These are phyloP conservation scores for Microdochium trichocladiopsis DNA, from an alignment of 2,329 filamentous ascomycete genomes.

Conservation along the genomic window DNA sequence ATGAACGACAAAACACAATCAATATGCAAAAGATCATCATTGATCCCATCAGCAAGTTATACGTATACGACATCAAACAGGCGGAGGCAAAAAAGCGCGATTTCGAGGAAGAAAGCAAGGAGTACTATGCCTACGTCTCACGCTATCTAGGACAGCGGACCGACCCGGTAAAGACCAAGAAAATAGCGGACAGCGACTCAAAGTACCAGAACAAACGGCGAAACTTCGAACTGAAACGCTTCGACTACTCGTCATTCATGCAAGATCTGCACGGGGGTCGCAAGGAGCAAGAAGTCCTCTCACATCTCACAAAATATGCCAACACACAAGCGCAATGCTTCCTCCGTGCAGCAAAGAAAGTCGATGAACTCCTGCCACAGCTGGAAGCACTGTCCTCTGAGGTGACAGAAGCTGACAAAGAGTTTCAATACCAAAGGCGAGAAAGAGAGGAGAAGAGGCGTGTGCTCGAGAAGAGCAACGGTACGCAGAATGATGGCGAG, in stretches of 20 bases:
- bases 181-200: slow-evolving; percentile 85
- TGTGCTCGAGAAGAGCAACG: slow-evolving; percentile 80
- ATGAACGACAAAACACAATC: slow-evolving; percentile 75
- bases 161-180: slow-evolving; percentile 96
- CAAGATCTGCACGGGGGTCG: slow-evolving; percentile 98
- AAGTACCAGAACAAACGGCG: slow-evolving; percentile 93
- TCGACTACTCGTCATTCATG: slow-evolving; percentile 99
- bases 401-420: slow-evolving; percentile 90
- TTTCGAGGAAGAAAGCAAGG: slow-evolving; percentile 97
- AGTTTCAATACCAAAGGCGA: slow-evolving; percentile 91
- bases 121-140: slow-evolving; percentile 94
- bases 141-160: slow-evolving; percentile 94
- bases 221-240: slow-evolving; percentile 94
- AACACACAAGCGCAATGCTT: slow-evolving; percentile 83
- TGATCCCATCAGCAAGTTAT: slow-evolving; percentile 85
- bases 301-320: slow-evolving; percentile 88
- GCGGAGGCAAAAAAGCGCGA: slow-evolving; percentile 95
- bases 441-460: slow-evolving; percentile 93
- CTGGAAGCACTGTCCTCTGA: slow-evolving; percentile 82
- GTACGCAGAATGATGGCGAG: slow-evolving; percentile 64
- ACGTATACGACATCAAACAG: slow-evolving; percentile 95
- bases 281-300: slow-evolving; percentile 95
- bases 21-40: slow-evolving; percentile 93
- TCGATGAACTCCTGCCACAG: slow-evolving; percentile 81
- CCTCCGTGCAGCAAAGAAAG: slow-evolving; percentile 74